A percentile compares a stretch with the other conserved stretches of the same genome.
Conservation (phyloP, 2,329 filamentous ascomycete species). For the Scedosporium aurantiacum region DNA sequence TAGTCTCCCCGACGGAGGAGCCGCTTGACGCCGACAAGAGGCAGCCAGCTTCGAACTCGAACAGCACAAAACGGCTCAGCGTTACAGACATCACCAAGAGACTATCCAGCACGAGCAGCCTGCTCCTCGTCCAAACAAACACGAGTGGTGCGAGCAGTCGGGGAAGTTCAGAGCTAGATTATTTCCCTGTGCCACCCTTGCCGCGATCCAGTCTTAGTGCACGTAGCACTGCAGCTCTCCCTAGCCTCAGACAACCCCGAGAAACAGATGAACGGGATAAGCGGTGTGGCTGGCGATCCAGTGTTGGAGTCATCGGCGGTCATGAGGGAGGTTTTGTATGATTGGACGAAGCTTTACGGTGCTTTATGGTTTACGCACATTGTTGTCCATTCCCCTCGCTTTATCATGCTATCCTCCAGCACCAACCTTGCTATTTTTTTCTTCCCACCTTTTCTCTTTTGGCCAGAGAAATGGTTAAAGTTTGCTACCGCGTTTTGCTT, state of each 20-base stretch:
- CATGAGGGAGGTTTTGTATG: slow-evolving; percentile 44
- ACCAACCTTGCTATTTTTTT: background rate
- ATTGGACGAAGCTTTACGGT: slow-evolving; percentile 12
- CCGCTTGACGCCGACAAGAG: slow-evolving; percentile 30
- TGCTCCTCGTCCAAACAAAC: slow-evolving; percentile 49
- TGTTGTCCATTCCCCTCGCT: background rate
- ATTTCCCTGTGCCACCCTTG: slow-evolving; percentile 15
- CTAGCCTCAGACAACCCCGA: slow-evolving; percentile 14
- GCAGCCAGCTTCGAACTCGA: slow-evolving; percentile 30
- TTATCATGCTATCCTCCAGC: background rate
- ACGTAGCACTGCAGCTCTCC: slow-evolving; percentile 17
- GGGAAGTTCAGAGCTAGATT: slow-evolving; percentile 1
- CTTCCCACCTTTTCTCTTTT: background rate
- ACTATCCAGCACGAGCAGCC: slow-evolving; percentile 48
- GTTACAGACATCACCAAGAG: slow-evolving; percentile 51
- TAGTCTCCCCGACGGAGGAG: slow-evolving; percentile 12
- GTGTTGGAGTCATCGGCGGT: slow-evolving; percentile 38
- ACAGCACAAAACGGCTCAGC: slow-evolving; percentile 45
- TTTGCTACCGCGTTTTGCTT: background rate
- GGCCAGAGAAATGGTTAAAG: background rate
- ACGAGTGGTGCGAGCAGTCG: slow-evolving; percentile 26
- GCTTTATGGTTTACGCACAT: background rate
- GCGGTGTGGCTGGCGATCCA: slow-evolving; percentile 45
- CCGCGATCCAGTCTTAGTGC: slow-evolving; percentile 33
- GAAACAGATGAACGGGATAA: slow-evolving; percentile 28